Conservation (phyloP, 441 rosid genomes). For the Brassica hybrid region DNA sequence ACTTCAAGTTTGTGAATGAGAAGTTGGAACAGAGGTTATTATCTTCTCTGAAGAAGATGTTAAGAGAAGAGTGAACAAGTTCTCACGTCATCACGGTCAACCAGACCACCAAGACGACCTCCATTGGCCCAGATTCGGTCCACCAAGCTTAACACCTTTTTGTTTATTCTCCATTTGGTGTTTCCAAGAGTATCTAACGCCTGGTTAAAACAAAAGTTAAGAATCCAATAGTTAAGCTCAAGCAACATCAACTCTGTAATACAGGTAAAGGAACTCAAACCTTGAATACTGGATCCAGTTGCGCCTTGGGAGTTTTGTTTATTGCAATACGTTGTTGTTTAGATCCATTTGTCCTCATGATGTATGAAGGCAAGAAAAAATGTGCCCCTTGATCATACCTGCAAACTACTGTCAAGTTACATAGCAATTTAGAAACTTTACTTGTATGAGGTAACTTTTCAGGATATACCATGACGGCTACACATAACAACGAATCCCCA, state of each 20-base stretch:
- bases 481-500: conserved; percentile 14
- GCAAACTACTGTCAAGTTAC: conserved; percentile 46
- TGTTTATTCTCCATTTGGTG: conserved; percentile 94
- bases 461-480: conserved; percentile 29
- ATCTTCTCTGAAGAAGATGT: conserved; percentile 8
- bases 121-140: conserved; percentile 97
- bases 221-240: neutral
- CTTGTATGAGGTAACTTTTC: conserved; percentile 17
- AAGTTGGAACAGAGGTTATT: conserved; percentile 8
- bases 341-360: conserved; percentile 96
- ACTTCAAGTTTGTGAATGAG: conserved; percentile 13
- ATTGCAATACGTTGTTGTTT: conserved; percentile 73
- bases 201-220: conserved; percentile 49
- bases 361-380: conserved; percentile 81
- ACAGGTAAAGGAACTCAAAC: conserved; percentile 48
- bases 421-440: conserved; percentile 31
- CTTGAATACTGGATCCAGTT: conserved; percentile 80
- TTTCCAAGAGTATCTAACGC: conserved; percentile 93
- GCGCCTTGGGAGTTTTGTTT: conserved; percentile 64
- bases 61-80: conserved; percentile 9
- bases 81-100: conserved; percentile 94
- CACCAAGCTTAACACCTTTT: conserved; percentile 73
- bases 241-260: neutral
- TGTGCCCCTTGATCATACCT: conserved; percentile 91
- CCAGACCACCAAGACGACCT: conserved; percentile 78